Evolutionary conservation across 2,329 filamentous ascomycete genomes (phyloP), one percentile per base, ranked within the genome.

Genomic region (Exophiala dermatitidis): DNA sequence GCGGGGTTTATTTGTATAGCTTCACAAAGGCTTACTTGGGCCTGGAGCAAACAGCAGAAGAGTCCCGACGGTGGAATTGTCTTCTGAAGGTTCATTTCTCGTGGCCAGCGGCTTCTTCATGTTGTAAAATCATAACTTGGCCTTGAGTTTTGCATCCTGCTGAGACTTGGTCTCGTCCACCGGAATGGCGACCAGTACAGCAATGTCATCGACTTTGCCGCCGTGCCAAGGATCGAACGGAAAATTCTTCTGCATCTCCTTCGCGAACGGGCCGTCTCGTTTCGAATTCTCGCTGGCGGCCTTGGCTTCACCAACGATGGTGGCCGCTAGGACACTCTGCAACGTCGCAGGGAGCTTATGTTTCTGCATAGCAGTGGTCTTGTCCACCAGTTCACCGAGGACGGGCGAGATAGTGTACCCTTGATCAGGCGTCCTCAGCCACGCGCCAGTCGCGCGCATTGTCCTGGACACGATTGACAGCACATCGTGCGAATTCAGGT

Each of bases 141-240:
- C 47, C 46, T 60, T 60, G 12, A 62, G 40, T 28, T 26, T 44
- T 7, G n/a, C 44, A 37, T 54, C 41, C 4, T 29, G n/a, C 32
- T 45, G 4, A 9, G 43, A 28, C 38, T 46, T 56, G 32, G 53
- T 61, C 50, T 72, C 81, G 61, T 90, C 84, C 5, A 88, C 82
- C 1, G 88, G 88, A 31, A 95, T 75, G 32, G 84, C 82, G 9
- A 90, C 84, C 47, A 98, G 76, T 3, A 89, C 89, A 64, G 89
- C 91, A 54, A 98, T 96, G 69, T 98, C 93, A 67, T 98, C 93
- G 19, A 94, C 81, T 71, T 98, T 98, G 48, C 93, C 93, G 53
- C 93, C 93, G 54, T 83, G 83, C 82, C 88, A 98, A 54, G 83
- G 81, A 69, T 97, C 91, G 36, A 84, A 77, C 0, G 93, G 91